Base-by-base conservation (phyloP, 2,329 filamentous ascomycete genomes). In the Stachybotrys chartarum region DNA sequence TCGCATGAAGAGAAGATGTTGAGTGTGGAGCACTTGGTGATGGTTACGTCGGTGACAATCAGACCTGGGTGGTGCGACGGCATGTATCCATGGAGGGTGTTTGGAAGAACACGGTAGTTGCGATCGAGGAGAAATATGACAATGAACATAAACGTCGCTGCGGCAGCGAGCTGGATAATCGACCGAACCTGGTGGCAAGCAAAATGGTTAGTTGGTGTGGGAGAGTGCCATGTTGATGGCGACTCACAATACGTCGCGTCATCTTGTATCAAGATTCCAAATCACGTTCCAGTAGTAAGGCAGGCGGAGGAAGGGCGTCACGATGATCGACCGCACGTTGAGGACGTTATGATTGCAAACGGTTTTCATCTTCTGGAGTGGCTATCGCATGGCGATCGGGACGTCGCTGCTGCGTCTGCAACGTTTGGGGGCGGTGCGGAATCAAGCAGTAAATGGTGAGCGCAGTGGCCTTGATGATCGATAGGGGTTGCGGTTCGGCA, bases 81-180 rank as follows among this genome's bases (percentile, higher is more conserved):
- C 65, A 96, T 84, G 71, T 93, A 90, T 69, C 85, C 88, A 77
- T 97, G 92, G 62, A 97, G 87, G 57, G 87, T 83, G 65, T 86
- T 85, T 47, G 92, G 92, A 42, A 97, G 84, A 57, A 97, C 88
- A 62, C 89, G 83, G 76, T 94, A 96, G 69, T 88, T 90, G 67
- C 86, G 89, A 74, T 97, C 92, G 76, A 96, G 85, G 70, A 96
- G 81, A 71, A 93, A 85, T 61, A 91, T 73, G 64, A 93, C 73
- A 64, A 92, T 68, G 62, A 93, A 77, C 62, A 87, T 82, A 66
- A 91, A 76, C 61, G 82, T 69, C 55, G 83, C 78, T 56, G 91
- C 78, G 56, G 84, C 77, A 60, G 81, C 77, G 67, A 94, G 83
- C 80, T 97, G 90, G 68, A 88, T 78, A 66, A 87, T 82, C 60